Evolutionary conservation across 805 yeast genomes (phyloP), one percentile per base, ranked within the genome.

Genomic region (Debaryomyces tyrocola): DNA sequence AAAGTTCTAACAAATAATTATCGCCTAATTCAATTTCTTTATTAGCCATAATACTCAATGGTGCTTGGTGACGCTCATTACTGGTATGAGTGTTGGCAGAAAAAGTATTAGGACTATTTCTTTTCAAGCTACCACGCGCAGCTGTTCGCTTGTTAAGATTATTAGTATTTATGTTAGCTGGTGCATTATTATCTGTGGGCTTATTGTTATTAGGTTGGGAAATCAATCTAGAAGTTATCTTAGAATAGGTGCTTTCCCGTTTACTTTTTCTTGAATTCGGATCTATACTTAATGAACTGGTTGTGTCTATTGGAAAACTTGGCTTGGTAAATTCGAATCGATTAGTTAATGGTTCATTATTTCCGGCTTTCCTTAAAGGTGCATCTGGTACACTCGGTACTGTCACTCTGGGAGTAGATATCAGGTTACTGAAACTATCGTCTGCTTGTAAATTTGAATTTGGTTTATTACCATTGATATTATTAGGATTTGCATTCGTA

Each of bases 201-300:
- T 46, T 45, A 17, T 37, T 48, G 24, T 40, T 41, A 15, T 35
- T 44, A 6, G 79, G 77, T 35, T 74, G 79, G 5, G 76, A 64
- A 7, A 73, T 70, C 33, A 78, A 61, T 41, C 82, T 60, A 8
- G 82, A 77, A 1, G 80, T 75, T 9, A 77, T 74, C 47, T 67
- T 71, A 0, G 82, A 66, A 36, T 75, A 69, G 0, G 74, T 67
- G 24, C 68, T 56, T 47, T 73, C 64, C 12, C 58, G 50, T 39
- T 57, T 63, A 35, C 44, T 50, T 41, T 64, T 60, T 46, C 65
- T 66, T 14, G 33, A 28, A 21, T 52, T 58, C 1, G 42, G 20
- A 33, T 47, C 52, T 18, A 41, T 33, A 20, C 21, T 17, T 18
- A 27, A 24, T 5, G 33, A 11, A 20, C 14, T 37, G 10, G 42